Evolutionary conservation across 2,329 filamentous ascomycete genomes (phyloP).

Genomic region (Celoporthe dispersa): DNA sequence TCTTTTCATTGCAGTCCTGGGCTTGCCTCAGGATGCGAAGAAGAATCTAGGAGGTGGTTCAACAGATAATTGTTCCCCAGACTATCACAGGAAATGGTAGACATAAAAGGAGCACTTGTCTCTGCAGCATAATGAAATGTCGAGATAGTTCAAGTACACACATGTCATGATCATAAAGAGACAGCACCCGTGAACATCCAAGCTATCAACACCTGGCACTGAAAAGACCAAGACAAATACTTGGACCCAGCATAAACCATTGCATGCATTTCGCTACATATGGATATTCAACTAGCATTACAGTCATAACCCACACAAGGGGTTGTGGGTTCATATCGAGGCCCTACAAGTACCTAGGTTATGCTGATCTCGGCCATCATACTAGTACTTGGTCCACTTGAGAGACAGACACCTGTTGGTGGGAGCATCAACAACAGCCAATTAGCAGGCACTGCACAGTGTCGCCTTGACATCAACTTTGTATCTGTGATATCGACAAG

Average conservation of each 20-base stretch:
- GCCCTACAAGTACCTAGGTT: background rate
- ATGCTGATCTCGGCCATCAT: background rate
- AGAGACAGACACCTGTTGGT: slow-evolving; percentile 1
- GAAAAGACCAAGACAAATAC: background rate
- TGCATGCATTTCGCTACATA: slow-evolving; percentile 14
- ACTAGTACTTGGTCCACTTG: background rate
- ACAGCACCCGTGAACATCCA: background rate
- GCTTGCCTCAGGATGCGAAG: slow-evolving; percentile 9
- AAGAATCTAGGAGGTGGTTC: background rate
- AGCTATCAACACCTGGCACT: background rate
- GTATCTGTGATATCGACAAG: slow-evolving; percentile 27
- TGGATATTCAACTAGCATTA: slow-evolving; percentile 24
- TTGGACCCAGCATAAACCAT: background rate
- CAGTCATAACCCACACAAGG: slow-evolving; percentile 24
- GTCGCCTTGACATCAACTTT: slow-evolving; percentile 9
- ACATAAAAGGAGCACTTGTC: too few relatives aligned
- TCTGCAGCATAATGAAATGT: background rate
- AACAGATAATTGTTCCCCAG: background rate
- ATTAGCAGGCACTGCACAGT: background rate
- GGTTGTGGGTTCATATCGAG: background rate
- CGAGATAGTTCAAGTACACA: background rate
- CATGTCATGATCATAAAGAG: background rate
- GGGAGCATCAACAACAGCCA: background rate
- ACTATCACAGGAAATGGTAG: background rate
- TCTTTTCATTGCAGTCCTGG: slow-evolving; percentile 15